Base-by-base conservation (phyloP, 2,329 filamentous ascomycete genomes). In the Venturia carpophila region DNA sequence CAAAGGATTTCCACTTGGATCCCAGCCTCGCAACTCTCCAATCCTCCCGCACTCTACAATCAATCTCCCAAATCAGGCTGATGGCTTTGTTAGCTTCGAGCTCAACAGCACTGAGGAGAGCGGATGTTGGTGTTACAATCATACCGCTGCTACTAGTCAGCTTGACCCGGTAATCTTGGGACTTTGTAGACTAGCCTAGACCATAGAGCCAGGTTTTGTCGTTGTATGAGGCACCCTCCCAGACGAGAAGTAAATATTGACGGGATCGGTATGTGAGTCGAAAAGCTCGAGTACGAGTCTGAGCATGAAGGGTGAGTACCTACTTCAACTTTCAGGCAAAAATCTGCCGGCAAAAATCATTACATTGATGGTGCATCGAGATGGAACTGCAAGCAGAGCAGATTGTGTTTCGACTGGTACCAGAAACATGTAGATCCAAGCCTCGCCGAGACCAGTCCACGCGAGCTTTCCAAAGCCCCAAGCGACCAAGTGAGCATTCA, bases 141-240 rank as follows among this genome's bases (percentile, higher is more conserved):
- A 47, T 47, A 47, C 45, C n/a, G 21, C 5, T 47, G n/a, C 1
- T 10, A 21, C 6, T 24, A 9, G 11, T 47, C 21, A 47, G 45
- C 6, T 24, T 5, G n/a, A 0, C 6, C 10, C n/a, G 6, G 2
- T 9, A 9, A 19, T 10, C 7, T 9, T 9, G 17, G n/a, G 1
- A 24, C 2, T 6, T 10, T 10, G n/a, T 21, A 3, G 11, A 24
- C 45, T 24, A 21, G 21, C 45, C 45, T 47, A 47, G 45, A 21
- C 45, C 45, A 21, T 47, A 47, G 45, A 47, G 45, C 45, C 19
- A 3, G n/a, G 10, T 24, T 47, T 47, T 19, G 42, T 45, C 5
- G 7, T 47, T 47, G 45, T n/a, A 21, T 47, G 17, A n/a, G n/a
- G 3, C 17, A 0, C 7, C 4, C 1, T 4, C 17, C 42, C 7